phyloP scores from a whole-genome alignment of 2,329 filamentous ascomycete species.

The Fusarium torreyae region DNA sequence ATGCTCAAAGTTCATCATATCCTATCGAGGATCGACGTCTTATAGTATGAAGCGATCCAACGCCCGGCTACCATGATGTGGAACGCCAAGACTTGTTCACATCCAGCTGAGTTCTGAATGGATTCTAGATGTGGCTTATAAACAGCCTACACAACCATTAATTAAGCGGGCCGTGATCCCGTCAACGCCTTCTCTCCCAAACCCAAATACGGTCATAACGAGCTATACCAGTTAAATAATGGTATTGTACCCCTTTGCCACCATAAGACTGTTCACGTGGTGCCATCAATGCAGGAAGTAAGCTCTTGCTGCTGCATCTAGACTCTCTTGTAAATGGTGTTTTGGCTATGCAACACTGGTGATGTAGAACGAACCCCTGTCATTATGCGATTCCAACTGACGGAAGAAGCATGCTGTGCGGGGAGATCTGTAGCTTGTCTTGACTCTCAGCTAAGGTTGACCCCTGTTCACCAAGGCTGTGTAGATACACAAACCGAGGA shows the following conservation, averaged over 20 bases:
- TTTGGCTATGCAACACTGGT: not conserved
- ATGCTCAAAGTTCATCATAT: too few relatives aligned
- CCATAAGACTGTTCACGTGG: constrained; percentile 15
- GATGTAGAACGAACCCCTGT: not conserved
- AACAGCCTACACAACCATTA: not conserved
- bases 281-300: constrained; percentile 24
- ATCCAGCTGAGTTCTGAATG: not conserved
- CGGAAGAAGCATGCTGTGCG: constrained; percentile 42
- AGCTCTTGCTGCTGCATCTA: not conserved
- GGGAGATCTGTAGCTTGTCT: constrained; percentile 8
- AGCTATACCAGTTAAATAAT: constrained; percentile 1
- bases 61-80: not conserved
- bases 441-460: not conserved
- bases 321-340: not conserved
- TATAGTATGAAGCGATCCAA: not conserved
- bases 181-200: not conserved
- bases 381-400: constrained; percentile 4
- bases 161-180: not conserved
- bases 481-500: not conserved
- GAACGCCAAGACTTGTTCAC: not conserved
- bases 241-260: constrained; percentile 1
- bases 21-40: not conserved
- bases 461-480: not conserved
- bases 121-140: not conserved
- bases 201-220: not conserved